Evolutionary conservation across 495 filamentous ascomycete species (phyloP).

Genomic region (Hyaloscypha variabilis): DNA sequence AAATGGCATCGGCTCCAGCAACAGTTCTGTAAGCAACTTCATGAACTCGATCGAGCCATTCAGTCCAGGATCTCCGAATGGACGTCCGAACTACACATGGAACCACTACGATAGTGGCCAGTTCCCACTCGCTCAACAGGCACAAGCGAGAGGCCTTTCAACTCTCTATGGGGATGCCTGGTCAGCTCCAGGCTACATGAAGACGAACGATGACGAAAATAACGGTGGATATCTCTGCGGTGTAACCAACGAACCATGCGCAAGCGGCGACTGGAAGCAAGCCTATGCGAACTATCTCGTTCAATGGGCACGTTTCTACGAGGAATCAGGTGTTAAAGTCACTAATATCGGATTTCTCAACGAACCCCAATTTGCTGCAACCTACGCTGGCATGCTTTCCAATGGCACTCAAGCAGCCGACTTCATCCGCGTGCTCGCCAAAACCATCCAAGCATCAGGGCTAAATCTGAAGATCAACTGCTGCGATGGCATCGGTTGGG

Average conservation of each 20-base stretch:
- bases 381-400: constrained; percentile 1
- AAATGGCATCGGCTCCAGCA: constrained; percentile 50
- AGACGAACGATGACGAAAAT: constrained; percentile 47
- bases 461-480: constrained; percentile 46
- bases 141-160: constrained; percentile 43
- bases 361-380: constrained; percentile 46
- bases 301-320: constrained; percentile 53
- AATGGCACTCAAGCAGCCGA: constrained; percentile 48
- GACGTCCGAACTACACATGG: constrained; percentile 45
- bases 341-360: constrained; percentile 60
- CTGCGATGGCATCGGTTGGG: constrained; percentile 56
- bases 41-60: constrained; percentile 44
- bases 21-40: constrained; percentile 14
- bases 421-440: constrained; percentile 49
- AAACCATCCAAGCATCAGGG: constrained; percentile 40
- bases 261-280: constrained; percentile 55
- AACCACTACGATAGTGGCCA: constrained; percentile 49
- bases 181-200: constrained; percentile 61
- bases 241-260: constrained; percentile 45
- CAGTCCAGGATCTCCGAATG: constrained; percentile 39
- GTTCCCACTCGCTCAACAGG: constrained; percentile 52
- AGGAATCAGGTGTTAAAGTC: constrained; percentile 44
- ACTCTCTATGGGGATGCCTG: constrained; percentile 57
- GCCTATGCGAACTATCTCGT: constrained; percentile 59
- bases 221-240: constrained; percentile 53